Base-by-base conservation (phyloP, 768 basidiomycete genomes). In the Terana coerulea region DNA sequence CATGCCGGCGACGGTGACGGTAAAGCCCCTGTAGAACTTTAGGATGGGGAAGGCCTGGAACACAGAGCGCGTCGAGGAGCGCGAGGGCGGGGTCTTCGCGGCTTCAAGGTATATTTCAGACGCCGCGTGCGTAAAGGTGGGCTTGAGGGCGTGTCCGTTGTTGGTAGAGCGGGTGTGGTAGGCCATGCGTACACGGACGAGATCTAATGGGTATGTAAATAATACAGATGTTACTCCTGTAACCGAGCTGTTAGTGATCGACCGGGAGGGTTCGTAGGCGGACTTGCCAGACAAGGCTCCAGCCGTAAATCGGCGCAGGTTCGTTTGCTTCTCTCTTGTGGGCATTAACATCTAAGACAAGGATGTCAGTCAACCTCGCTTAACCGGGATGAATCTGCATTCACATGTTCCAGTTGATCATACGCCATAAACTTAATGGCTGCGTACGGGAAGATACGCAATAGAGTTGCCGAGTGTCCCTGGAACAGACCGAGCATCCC, bases 21-120 rank as follows among this genome's bases (percentile, higher is more conserved):
- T 84, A 70, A 98, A 98, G n/a, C 97, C 95, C 19, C 97, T 89
- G 65, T 98, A 99, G 70, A 98, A 93, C 62, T 95, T 91, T 49
- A 94, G 77, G 47, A 91, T 64, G 14, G 89, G 88, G 60, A 88
- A 81, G 11, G 78, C 78, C 37, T 78, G 70, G 59, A 94, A 77
- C 49, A 61, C 60, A 62, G 56, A 41, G 62, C 40, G 57, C 46
- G 57, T 42, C 53, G 53, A 49, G 69, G 65, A 29, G 66, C 61
- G 54, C 46, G 59, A 31, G 35, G 66, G 54, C 11, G 61, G 33
- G 0, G 64, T 33, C 11, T 55, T 46, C 5, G 79, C 63, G 24
- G 76, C 74, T 73, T 95, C 91, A 51, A 71, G 71, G 65, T 91
- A 92, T 51, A 98, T 88, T 46, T 82, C 68, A 12, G 69, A 67